Percentiles rank a stretch among this genome's conserved stretches.
Evolutionary conservation across 2,329 filamentous ascomycete species (phyloP).

Genomic region (Penicillium concentricum): DNA sequence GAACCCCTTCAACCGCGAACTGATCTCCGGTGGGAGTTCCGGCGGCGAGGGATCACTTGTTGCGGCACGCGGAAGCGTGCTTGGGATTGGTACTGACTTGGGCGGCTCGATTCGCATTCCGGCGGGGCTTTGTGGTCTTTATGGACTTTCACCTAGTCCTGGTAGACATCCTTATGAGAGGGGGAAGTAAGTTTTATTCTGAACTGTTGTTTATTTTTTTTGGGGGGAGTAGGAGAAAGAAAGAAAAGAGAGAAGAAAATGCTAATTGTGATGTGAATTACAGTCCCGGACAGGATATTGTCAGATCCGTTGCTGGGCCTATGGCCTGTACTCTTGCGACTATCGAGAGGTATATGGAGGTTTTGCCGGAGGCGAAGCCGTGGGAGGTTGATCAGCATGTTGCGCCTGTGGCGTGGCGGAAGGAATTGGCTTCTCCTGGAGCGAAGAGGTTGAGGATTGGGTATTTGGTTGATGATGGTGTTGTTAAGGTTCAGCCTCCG

Average conservation of each 20-base stretch:
- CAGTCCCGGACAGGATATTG: constrained; percentile 29
- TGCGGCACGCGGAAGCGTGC: constrained; percentile 48
- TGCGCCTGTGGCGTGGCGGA: constrained; percentile 39
- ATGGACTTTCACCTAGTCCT: constrained; percentile 45
- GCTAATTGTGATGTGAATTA: neutral
- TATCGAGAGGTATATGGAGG: constrained; percentile 35
- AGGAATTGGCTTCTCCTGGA: constrained; percentile 19
- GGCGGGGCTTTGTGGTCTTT: constrained; percentile 56
- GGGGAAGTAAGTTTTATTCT: constrained; percentile 30
- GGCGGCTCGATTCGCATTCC: constrained; percentile 58
- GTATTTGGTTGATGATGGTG: constrained; percentile 58
- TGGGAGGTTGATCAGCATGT: constrained; percentile 41
- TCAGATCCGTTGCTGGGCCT: constrained; percentile 30
- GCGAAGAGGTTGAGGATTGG: constrained; percentile 58
- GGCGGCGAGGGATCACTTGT: constrained; percentile 56
- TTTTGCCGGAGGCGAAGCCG: constrained; percentile 34
- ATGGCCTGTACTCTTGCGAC: constrained; percentile 27
- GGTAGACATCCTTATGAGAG: constrained; percentile 39
- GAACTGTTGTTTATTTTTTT: neutral
- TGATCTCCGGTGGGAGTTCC: constrained; percentile 55
- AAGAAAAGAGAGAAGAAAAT: neutral
- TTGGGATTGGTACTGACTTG: constrained; percentile 56
- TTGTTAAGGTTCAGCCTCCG: constrained; percentile 61
- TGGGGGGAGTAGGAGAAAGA: too few relatives aligned
- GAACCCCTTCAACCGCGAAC: constrained; percentile 53